Percentiles rank a stretch among this genome's conserved stretches.
phyloP scores from a whole-genome alignment of 306 rosid genomes.

The Lupinus albus region DNA sequence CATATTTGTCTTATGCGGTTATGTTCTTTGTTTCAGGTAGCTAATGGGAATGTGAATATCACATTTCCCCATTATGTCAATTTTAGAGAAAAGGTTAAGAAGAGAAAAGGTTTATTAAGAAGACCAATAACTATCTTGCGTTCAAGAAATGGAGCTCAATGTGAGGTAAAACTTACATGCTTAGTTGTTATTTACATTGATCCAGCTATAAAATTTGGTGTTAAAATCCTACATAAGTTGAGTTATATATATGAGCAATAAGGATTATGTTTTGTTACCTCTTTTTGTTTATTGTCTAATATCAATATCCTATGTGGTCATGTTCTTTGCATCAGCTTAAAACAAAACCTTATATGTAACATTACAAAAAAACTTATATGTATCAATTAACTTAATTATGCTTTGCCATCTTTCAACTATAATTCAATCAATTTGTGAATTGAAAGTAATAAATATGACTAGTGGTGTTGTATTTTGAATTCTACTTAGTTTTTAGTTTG shows the following conservation, averaged over 20 bases:
- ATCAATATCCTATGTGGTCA: too few species aligned
- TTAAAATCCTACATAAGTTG: too few species aligned
- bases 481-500: too few species aligned
- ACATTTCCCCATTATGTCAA: slow-evolving; percentile 7
- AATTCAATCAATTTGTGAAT: not conserved
- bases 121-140: slow-evolving; percentile 31
- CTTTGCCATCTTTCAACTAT: not conserved
- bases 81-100: slow-evolving; percentile 1
- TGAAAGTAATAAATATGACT: slow-evolving; percentile 3
- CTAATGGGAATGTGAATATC: slow-evolving; percentile 1
- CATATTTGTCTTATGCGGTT: not conserved
- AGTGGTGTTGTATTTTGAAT: not conserved
- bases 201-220: not conserved
- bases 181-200: not conserved
- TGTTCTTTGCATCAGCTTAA: too few species aligned
- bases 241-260: too few species aligned
- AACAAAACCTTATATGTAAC: not conserved
- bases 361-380: not conserved
- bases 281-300: too few species aligned
- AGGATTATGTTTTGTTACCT: too few species aligned
- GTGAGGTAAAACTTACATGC: slow-evolving; percentile 38
- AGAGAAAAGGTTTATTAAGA: slow-evolving; percentile 11
- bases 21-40: slow-evolving; percentile 41
- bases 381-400: not conserved
- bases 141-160: slow-evolving; percentile 39